A percentile compares a stretch with the other conserved stretches of the same genome.
Conservation (phyloP, 73 alveolate genomes). For the Tetrahymena malaccensis region DNA sequence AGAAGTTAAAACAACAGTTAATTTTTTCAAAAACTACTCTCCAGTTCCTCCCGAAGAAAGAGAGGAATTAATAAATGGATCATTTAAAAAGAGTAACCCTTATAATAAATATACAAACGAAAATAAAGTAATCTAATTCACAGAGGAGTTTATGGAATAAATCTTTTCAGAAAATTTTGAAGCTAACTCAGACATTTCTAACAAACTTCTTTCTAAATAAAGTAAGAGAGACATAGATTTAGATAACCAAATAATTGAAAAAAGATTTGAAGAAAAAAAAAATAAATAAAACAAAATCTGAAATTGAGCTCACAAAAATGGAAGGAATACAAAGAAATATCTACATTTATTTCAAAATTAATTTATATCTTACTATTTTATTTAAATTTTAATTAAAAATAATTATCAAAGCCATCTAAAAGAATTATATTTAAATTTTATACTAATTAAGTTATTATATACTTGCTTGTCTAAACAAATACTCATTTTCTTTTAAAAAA, state of each 20-base stretch:
- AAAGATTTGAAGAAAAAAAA: neutral
- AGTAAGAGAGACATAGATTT: neutral
- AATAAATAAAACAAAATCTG: neutral
- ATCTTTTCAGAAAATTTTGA: neutral
- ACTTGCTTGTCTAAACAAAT: neutral
- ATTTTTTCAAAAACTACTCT: neutral
- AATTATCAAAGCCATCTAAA: neutral
- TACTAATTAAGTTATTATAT: no score
- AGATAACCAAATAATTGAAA: neutral
- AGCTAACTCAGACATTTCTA: neutral
- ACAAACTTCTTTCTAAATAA: neutral
- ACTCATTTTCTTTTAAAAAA: no score
- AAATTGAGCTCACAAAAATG: neutral
- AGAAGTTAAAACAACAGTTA: neutral
- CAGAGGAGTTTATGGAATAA: neutral
- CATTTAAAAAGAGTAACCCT: neutral
- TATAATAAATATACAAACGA: neutral
- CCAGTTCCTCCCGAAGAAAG: neutral
- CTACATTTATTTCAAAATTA: neutral
- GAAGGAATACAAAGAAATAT: no score
- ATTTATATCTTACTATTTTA: no score
- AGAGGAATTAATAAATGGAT: neutral
- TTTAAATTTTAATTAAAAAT: no score
- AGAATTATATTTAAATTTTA: neutral
- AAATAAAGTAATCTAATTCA: neutral